Conservation (phyloP, 2,329 filamentous ascomycete species). For the Aspergillus bombycis region DNA sequence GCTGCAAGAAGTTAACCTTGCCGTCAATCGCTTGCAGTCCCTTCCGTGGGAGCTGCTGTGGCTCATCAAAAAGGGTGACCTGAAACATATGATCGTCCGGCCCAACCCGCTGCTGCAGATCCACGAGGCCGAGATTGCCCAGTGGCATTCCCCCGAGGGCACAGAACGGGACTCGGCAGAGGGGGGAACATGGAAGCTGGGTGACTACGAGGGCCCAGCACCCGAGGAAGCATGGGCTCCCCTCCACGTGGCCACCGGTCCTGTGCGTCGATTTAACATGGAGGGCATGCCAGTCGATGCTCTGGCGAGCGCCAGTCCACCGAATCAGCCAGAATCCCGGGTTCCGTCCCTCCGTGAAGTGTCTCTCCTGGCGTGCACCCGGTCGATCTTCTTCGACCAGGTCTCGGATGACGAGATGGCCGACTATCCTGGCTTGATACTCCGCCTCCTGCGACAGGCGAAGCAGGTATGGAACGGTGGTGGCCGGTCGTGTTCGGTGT, state of each 20-base stretch:
- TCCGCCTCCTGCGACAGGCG: slow-evolving; percentile 40
- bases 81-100: slow-evolving; percentile 42
- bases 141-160: slow-evolving; percentile 33
- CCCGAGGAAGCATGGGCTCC: slow-evolving; percentile 38
- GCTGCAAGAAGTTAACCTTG: slow-evolving; percentile 50
- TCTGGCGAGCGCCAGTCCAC: slow-evolving; percentile 7
- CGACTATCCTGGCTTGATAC: slow-evolving; percentile 37
- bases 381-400: slow-evolving; percentile 40
- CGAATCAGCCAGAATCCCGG: slow-evolving; percentile 13
- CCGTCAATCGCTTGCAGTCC: slow-evolving; percentile 45
- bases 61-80: slow-evolving; percentile 40
- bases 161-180: slow-evolving; percentile 12
- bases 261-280: slow-evolving; percentile 36
- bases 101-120: slow-evolving; percentile 45
- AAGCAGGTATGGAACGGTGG: slow-evolving; percentile 40
- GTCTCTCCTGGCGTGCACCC: slow-evolving; percentile 43
- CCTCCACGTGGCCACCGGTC: slow-evolving; percentile 41
- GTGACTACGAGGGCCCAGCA: slow-evolving; percentile 29
- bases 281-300: slow-evolving; percentile 33
- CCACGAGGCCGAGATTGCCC: slow-evolving; percentile 32
- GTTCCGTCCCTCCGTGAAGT: slow-evolving; percentile 49
- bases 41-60: slow-evolving; percentile 51
- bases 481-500: slow-evolving; percentile 45
- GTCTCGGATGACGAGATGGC: slow-evolving; percentile 39
- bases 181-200: slow-evolving; percentile 18